Evolutionary conservation across 495 filamentous ascomycete species (phyloP).

Genomic region (Trichocladium antarcticum): DNA sequence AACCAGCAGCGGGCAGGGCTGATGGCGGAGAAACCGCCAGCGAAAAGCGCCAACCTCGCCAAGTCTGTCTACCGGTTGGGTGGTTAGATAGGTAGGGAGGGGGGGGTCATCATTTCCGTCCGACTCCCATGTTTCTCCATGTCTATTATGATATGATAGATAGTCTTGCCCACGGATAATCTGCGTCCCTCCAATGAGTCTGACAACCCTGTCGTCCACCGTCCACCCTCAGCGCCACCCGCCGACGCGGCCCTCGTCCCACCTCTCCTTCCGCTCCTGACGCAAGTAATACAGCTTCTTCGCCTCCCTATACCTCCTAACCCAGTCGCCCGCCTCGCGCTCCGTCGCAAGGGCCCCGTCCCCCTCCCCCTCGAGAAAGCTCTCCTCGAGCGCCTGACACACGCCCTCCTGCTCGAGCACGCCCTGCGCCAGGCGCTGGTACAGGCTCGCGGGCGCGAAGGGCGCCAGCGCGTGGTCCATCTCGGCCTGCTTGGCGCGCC

Average conservation of each 20-base stretch:
- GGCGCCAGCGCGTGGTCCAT: constrained; percentile 78
- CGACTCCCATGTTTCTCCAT: too few species aligned
- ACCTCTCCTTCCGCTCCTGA: constrained; percentile 73
- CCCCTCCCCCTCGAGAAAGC: constrained; percentile 54
- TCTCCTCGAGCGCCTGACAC: constrained; percentile 74
- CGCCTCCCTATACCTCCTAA: constrained; percentile 63
- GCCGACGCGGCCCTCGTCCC: constrained; percentile 90
- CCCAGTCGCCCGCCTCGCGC: constrained; percentile 74
- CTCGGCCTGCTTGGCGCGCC: constrained; percentile 75
- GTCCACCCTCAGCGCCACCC: constrained; percentile 61
- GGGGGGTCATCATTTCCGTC: too few species aligned
- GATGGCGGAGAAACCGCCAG: too few species aligned
- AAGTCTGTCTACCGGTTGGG: too few species aligned
- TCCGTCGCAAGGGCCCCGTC: constrained; percentile 45
- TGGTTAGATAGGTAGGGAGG: too few species aligned
- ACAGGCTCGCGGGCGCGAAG: constrained; percentile 74
- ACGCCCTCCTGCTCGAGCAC: constrained; percentile 76
- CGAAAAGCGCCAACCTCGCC: too few species aligned
- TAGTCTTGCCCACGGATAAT: too few species aligned
- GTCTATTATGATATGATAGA: too few species aligned
- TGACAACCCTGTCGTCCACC: not conserved
- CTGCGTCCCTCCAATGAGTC: too few species aligned
- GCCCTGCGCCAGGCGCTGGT: constrained; percentile 61
- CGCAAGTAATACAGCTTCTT: constrained; percentile 63
- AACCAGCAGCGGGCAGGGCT: too few species aligned